Evolutionary conservation across 805 yeast genomes (phyloP).

Genomic region (Nakazawaea wickerhamii): DNA sequence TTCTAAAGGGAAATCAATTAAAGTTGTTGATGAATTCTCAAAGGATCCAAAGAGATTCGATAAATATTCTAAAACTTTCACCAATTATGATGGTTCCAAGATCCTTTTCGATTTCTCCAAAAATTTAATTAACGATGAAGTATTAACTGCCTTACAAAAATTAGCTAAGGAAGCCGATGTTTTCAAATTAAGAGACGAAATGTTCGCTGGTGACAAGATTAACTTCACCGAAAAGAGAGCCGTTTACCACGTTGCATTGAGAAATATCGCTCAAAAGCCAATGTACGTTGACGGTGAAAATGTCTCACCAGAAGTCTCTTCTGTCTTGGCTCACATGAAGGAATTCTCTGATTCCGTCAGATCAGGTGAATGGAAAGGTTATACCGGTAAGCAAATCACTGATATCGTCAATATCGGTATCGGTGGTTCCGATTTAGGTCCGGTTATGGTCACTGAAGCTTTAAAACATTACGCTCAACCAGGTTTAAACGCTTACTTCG

Average conservation of each 20-base stretch:
- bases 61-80: conserved; percentile 72
- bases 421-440: conserved; percentile 98
- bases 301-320: conserved; percentile 88
- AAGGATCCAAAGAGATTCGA: conserved; percentile 70
- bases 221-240: conserved; percentile 96
- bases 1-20: conserved; percentile 60
- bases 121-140: conserved; percentile 85
- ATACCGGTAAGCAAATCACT: conserved; percentile 89
- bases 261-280: conserved; percentile 82
- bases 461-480: conserved; percentile 81
- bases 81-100: conserved; percentile 81
- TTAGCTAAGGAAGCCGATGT: conserved; percentile 90
- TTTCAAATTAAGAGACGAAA: conserved; percentile 78
- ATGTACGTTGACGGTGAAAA: conserved; percentile 87
- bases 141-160: conserved; percentile 57
- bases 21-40: conserved; percentile 73
- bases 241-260: conserved; percentile 92
- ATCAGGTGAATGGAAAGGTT: conserved; percentile 95
- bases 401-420: conserved; percentile 97
- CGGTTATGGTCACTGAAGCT: conserved; percentile 99
- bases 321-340: conserved; percentile 92
- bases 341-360: conserved; percentile 88
- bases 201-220: conserved; percentile 92
- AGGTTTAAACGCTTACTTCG: conserved; percentile 79
- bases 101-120: conserved; percentile 93